These are phyloP conservation scores for Scytalidium lignicola DNA, from an alignment of 2,329 filamentous ascomycete genomes.

Conservation along the genomic window DNA sequence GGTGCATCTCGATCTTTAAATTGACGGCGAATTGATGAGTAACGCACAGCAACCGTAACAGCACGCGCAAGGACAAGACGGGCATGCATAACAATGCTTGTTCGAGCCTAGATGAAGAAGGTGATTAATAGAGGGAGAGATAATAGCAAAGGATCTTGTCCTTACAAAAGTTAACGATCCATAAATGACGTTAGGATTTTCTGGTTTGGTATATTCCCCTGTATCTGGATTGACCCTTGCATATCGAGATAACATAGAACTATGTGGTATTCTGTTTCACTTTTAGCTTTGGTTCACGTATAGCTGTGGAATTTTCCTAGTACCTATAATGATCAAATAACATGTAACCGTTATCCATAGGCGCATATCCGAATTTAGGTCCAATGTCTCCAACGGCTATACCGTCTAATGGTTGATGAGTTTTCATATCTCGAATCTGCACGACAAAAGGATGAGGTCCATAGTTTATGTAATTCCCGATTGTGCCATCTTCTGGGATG, in stretches of 20 bases:
- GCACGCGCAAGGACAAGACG: slow-evolving; percentile 46
- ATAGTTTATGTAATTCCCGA: slow-evolving; percentile 33
- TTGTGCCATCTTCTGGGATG: slow-evolving; percentile 30
- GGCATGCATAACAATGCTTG: slow-evolving; percentile 30
- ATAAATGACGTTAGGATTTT: slow-evolving; percentile 44
- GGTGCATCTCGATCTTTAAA: slow-evolving; percentile 43
- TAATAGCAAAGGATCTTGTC: slow-evolving; percentile 8
- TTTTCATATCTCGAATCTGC: slow-evolving; percentile 44
- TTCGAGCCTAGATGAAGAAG: slow-evolving; percentile 23
- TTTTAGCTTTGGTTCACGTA: too few relatives aligned
- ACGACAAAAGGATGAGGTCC: slow-evolving; percentile 48
- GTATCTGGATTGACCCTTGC: slow-evolving; percentile 41
- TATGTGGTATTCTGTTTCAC: slow-evolving; percentile 33
- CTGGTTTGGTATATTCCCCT: slow-evolving; percentile 38
- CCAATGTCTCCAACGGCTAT: slow-evolving; percentile 50
- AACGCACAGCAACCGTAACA: slow-evolving; percentile 47
- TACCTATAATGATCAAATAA: slow-evolving; percentile 39
- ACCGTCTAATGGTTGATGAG: slow-evolving; percentile 39
- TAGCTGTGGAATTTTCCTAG: too few relatives aligned
- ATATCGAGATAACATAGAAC: slow-evolving; percentile 44
- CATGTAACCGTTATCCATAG: slow-evolving; percentile 50
- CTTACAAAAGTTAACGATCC: slow-evolving; percentile 36
- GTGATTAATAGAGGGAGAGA: slow-evolving; percentile 8
- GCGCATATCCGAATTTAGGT: slow-evolving; percentile 48
- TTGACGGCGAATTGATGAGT: slow-evolving; percentile 42